A percentile compares a stretch with the other conserved stretches of the same genome.
These are phyloP conservation scores for Penicillium desertorum DNA, from an alignment of 495 filamentous ascomycete species.

Conservation along the genomic window DNA sequence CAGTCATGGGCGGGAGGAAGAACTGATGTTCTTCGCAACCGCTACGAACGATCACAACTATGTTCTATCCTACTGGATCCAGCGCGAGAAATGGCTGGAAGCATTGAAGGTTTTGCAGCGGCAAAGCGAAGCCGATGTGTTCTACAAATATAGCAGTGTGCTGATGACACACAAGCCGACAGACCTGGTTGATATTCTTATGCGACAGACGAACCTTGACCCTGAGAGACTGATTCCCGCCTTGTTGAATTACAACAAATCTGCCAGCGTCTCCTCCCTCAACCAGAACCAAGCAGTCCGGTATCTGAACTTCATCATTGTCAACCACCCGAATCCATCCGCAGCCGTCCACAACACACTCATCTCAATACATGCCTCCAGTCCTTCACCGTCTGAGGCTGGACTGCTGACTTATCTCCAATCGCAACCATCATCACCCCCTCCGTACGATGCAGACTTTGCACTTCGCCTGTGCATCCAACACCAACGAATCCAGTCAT, in stretches of 20 bases:
- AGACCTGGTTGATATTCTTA: slow-evolving; percentile 87
- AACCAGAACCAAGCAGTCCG: slow-evolving; percentile 88
- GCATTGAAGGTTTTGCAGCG: slow-evolving; percentile 83
- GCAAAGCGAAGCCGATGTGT: slow-evolving; percentile 87
- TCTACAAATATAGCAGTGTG: slow-evolving; percentile 95
- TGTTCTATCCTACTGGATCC: slow-evolving; percentile 94
- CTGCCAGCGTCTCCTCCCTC: slow-evolving; percentile 42
- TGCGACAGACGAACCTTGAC: slow-evolving; percentile 87
- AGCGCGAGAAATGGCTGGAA: slow-evolving; percentile 91
- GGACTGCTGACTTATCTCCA: slow-evolving; percentile 86
- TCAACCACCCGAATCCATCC: slow-evolving; percentile 76
- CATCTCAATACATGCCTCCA: slow-evolving; percentile 91
- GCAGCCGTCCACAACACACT: slow-evolving; percentile 97
- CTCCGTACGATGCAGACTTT: slow-evolving; percentile 93
- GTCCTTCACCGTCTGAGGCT: slow-evolving; percentile 75
- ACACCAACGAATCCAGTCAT: slow-evolving; percentile 84
- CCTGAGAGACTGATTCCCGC: slow-evolving; percentile 88
- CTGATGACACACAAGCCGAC: slow-evolving; percentile 84
- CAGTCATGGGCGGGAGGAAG: slow-evolving; percentile 89
- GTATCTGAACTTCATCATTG: slow-evolving; percentile 91
- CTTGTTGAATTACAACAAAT: slow-evolving; percentile 87
- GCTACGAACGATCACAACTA: slow-evolving; percentile 89
- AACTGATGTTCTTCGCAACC: slow-evolving; percentile 86
- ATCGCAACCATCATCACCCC: slow-evolving; percentile 67
- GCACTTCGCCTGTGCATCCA: slow-evolving; percentile 93